A percentile compares a stretch with the other conserved stretches of the same genome.
phyloP scores from a whole-genome alignment of 805 yeast species.

The Starmerella stigmatis region DNA sequence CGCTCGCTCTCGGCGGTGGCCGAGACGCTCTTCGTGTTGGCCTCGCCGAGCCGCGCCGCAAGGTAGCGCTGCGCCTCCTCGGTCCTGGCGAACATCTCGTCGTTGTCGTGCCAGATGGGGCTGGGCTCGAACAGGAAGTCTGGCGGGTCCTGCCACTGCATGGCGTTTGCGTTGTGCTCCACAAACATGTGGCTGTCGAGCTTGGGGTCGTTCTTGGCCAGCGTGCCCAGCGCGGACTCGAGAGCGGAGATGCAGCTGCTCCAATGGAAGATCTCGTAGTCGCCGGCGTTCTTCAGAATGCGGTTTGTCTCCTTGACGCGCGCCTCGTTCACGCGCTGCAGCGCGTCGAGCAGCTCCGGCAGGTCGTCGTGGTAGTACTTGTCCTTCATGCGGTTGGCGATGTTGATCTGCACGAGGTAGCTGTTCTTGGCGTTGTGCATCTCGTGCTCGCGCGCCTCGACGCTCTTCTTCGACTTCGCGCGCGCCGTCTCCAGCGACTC shows the following conservation, averaged over 20 bases:
- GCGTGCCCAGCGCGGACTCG: constrained; percentile 42
- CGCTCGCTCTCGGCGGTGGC: constrained; percentile 18
- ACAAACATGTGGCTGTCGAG: constrained; percentile 84
- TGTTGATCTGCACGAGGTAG: constrained; percentile 67
- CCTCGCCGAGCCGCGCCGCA: constrained; percentile 31
- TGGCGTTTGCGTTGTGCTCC: constrained; percentile 57
- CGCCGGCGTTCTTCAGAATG: constrained; percentile 49
- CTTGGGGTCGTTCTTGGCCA: constrained; percentile 58
- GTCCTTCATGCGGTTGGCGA: constrained; percentile 85
- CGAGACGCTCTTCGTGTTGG: constrained; percentile 32
- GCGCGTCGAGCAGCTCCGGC: constrained; percentile 76
- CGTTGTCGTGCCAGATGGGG: constrained; percentile 96
- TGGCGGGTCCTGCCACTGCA: constrained; percentile 67
- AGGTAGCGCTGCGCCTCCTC: constrained; percentile 33
- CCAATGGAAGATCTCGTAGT: constrained; percentile 48
- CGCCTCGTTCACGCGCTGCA: constrained; percentile 74
- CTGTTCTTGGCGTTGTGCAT: constrained; percentile 85
- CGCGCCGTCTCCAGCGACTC: constrained; percentile 70
- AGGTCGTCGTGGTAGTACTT: constrained; percentile 86
- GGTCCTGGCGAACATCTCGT: constrained; percentile 43
- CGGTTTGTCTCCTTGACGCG: constrained; percentile 63
- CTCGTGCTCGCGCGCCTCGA: constrained; percentile 53
- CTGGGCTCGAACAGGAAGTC: constrained; percentile 83
- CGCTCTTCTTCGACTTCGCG: constrained; percentile 57
- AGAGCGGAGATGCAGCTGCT: constrained; percentile 36